Evolutionary conservation across 208 protist species (phyloP).

Genomic region (Trypanosoma melophagium): DNA sequence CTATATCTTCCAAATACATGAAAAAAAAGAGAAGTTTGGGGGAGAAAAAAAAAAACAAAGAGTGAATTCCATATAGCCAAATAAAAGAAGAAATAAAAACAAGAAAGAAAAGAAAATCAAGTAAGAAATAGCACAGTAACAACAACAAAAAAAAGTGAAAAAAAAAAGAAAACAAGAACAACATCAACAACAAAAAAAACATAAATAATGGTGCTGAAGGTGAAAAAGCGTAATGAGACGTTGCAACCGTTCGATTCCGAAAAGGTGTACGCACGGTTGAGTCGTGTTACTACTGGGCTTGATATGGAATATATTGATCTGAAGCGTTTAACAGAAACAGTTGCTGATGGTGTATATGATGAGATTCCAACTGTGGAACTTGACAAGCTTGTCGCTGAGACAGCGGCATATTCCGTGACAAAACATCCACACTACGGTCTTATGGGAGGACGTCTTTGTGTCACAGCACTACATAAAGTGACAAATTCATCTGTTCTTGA

Average conservation of each 20-base stretch:
- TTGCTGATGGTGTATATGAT: conserved; percentile 84
- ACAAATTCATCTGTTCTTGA: conserved; percentile 90
- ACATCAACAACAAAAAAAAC: not conserved
- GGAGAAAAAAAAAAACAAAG: too few species aligned
- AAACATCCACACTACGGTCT: conserved; percentile 98
- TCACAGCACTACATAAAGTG: conserved; percentile 97
- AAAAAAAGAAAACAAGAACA: not conserved
- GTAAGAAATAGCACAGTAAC: not conserved
- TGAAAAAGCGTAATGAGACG: conserved; percentile 74
- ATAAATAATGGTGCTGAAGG: conserved; percentile 13
- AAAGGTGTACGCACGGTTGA: conserved; percentile 61
- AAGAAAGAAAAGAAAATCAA: too few species aligned
- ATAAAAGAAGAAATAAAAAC: too few species aligned
- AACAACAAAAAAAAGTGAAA: not conserved
- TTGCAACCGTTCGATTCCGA: conserved; percentile 49
- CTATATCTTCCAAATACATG: too few species aligned
- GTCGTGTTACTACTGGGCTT: conserved; percentile 45
- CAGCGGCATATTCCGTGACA: conserved; percentile 94
- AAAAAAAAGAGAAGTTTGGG: too few species aligned
- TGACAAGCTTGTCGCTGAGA: conserved; percentile 96
- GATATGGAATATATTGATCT: conserved; percentile 66
- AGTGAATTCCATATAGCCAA: too few species aligned
- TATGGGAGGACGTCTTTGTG: conserved; percentile 96
- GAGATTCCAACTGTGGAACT: conserved; percentile 91
- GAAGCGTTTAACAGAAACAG: conserved; percentile 82